Evolutionary conservation across 495 filamentous ascomycete species (phyloP).

Genomic region (Tuber aestivum): DNA sequence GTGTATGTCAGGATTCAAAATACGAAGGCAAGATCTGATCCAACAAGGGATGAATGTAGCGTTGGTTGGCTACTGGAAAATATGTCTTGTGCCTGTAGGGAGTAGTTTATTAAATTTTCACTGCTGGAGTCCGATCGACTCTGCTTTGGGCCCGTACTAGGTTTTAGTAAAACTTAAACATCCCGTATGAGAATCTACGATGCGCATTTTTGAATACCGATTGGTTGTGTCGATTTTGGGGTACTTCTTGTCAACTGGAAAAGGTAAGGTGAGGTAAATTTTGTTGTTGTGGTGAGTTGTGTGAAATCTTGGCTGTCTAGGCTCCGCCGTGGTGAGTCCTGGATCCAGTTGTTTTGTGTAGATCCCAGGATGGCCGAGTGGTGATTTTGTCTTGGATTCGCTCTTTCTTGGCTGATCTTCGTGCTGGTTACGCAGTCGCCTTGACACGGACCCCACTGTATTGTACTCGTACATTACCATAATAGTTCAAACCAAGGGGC

Average conservation of each 20-base stretch:
- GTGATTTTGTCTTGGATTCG: neutral
- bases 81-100: neutral
- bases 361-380: neutral
- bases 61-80: neutral
- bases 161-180: neutral
- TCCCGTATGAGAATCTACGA: neutral
- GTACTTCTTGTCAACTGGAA: neutral
- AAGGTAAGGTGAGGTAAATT: neutral
- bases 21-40: neutral
- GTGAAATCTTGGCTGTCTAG: neutral
- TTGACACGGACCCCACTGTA: neutral
- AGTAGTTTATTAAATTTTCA: neutral
- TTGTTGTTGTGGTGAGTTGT: neutral
- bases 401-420: neutral
- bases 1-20: neutral
- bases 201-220: neutral
- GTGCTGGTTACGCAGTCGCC: neutral
- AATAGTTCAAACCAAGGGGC: too few species aligned
- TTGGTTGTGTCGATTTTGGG: neutral
- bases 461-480: too few species aligned
- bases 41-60: neutral
- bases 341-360: neutral
- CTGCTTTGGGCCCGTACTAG: neutral
- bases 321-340: neutral
- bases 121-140: neutral